phyloP scores from a whole-genome alignment of 306 rosid genomes.

The Cicer pinnatifidum region DNA sequence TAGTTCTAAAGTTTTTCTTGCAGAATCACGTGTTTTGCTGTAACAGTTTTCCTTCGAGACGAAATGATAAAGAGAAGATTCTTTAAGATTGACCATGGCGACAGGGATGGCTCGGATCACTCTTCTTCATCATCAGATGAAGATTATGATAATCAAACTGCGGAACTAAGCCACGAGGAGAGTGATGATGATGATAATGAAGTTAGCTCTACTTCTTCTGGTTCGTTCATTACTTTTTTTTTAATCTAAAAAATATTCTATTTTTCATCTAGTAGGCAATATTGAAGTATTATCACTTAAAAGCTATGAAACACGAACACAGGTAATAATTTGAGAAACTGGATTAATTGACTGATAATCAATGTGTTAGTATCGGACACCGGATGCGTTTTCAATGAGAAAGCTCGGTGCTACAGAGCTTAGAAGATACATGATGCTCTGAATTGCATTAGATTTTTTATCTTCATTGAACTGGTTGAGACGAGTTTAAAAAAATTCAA shows the following conservation, averaged over 20 bases:
- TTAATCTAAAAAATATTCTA: neutral
- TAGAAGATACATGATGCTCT: neutral
- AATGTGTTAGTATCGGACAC: too few species aligned
- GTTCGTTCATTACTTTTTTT: conserved; percentile 44
- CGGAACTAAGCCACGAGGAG: conserved; percentile 42
- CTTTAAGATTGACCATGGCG: conserved; percentile 72
- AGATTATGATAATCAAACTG: conserved; percentile 42
- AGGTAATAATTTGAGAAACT: too few species aligned
- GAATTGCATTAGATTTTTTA: neutral
- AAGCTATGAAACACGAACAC: too few species aligned
- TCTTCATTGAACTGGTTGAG: neutral
- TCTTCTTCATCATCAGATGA: conserved; percentile 70
- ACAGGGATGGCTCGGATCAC: conserved; percentile 60
- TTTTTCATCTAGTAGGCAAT: neutral
- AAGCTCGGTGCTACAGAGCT: too few species aligned
- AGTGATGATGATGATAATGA: conserved; percentile 30
- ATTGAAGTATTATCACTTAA: neutral
- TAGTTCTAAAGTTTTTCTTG: conserved; percentile 9
- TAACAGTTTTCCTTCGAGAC: conserved; percentile 20
- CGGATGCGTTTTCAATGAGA: too few species aligned
- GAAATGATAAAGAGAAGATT: conserved; percentile 85
- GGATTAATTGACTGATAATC: too few species aligned
- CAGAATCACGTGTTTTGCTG: conserved; percentile 27
- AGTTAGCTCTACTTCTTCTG: conserved; percentile 70
- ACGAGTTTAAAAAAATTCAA: neutral